These are phyloP conservation scores for Neocatenulostroma microsporum DNA, from an alignment of 2,329 filamentous ascomycete genomes.

Conservation along the genomic window DNA sequence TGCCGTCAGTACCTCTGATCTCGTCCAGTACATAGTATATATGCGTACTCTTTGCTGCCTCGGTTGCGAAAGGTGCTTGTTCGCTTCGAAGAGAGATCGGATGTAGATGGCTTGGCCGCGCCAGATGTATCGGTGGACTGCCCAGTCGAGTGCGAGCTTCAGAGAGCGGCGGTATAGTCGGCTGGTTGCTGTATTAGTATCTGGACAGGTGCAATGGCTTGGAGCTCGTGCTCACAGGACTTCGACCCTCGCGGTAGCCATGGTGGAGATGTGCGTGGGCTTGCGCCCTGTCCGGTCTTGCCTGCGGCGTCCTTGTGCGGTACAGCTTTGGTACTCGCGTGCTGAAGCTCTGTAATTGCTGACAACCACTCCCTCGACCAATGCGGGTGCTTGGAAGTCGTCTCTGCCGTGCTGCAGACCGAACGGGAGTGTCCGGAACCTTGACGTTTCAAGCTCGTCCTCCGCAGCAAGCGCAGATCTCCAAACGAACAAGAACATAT, in stretches of 20 bases:
- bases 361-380: too few relatives aligned
- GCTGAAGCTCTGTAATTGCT: slow-evolving; percentile 2
- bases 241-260: slow-evolving; percentile 34
- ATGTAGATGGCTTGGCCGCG: slow-evolving; percentile 95
- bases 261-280: slow-evolving; percentile 20
- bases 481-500: too few relatives aligned
- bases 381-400: too few relatives aligned
- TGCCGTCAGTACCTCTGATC: slow-evolving; percentile 13
- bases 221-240: slow-evolving; percentile 22
- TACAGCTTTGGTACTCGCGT: too few relatives aligned
- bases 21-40: too few relatives aligned
- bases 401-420: too few relatives aligned
- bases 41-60: slow-evolving; percentile 72
- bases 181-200: slow-evolving; percentile 33
- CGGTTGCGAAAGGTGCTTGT: slow-evolving; percentile 74
- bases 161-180: slow-evolving; percentile 83
- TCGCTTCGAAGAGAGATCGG: slow-evolving; percentile 88
- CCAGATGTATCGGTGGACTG: slow-evolving; percentile 87
- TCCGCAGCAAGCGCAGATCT: too few relatives aligned
- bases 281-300: too few relatives aligned
- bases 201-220: slow-evolving; percentile 3
- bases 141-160: slow-evolving; percentile 92
- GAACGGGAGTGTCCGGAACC: too few relatives aligned
- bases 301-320: too few relatives aligned
- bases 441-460: too few relatives aligned